Evolutionary conservation across 2,329 filamentous ascomycete species (phyloP).

Genomic region (Alternaria panax): DNA sequence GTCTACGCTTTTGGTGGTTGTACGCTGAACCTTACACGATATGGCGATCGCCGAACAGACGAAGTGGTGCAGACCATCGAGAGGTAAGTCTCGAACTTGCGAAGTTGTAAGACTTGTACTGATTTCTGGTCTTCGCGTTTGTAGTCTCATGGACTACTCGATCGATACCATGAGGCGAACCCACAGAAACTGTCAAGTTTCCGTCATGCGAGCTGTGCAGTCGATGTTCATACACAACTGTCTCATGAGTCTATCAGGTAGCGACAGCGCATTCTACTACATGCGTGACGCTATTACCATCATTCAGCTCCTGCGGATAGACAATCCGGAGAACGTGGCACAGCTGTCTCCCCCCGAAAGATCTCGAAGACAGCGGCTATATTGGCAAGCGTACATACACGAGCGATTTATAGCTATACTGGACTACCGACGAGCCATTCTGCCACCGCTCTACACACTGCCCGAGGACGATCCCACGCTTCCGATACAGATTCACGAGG

Average conservation of each 20-base stretch:
- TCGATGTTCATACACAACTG: constrained; percentile 63
- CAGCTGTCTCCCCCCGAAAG: constrained; percentile 48
- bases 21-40: constrained; percentile 54
- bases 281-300: constrained; percentile 60
- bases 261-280: constrained; percentile 60
- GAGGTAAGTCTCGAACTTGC: no score
- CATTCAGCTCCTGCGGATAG: constrained; percentile 49
- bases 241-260: constrained; percentile 58
- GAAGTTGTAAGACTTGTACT: no score
- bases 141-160: constrained; percentile 46
- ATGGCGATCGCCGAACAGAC: constrained; percentile 41
- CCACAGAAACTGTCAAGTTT: constrained; percentile 51
- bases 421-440: constrained; percentile 56
- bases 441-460: constrained; percentile 50
- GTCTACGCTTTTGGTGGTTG: constrained; percentile 56
- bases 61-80: constrained; percentile 45
- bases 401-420: constrained; percentile 64
- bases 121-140: no score
- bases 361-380: constrained; percentile 58
- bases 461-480: constrained; percentile 53
- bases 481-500: constrained; percentile 51
- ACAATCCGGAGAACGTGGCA: constrained; percentile 48
- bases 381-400: constrained; percentile 65
- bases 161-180: constrained; percentile 50
- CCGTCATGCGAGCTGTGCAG: constrained; percentile 59